A percentile compares a stretch with the other conserved stretches of the same genome.
These are phyloP conservation scores for Silene conica DNA, from an alignment of 148 eudicot species.

Conservation along the genomic window DNA sequence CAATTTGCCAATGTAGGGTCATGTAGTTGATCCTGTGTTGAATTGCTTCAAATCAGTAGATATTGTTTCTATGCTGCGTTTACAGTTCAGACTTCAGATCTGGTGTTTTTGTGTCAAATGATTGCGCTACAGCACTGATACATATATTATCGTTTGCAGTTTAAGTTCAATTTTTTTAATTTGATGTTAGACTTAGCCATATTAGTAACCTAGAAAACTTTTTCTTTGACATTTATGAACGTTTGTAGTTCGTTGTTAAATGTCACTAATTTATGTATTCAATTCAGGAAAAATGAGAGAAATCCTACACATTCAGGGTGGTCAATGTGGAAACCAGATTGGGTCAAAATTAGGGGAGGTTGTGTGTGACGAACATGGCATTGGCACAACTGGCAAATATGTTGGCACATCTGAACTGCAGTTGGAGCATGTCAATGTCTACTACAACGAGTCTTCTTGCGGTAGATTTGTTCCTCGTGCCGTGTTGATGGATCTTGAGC, in stretches of 20 bases:
- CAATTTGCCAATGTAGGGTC: too few relatives aligned
- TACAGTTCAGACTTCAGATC: too few relatives aligned
- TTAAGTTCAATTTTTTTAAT: too few relatives aligned
- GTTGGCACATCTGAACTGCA: slow-evolving; percentile 69
- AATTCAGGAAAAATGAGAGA: slow-evolving; percentile 67
- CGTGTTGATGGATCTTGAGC: slow-evolving; percentile 84
- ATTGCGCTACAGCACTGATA: too few relatives aligned
- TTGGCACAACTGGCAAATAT: slow-evolving; percentile 66
- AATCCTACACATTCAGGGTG: slow-evolving; percentile 84
- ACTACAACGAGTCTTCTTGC: slow-evolving; percentile 78
- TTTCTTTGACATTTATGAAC: too few relatives aligned
- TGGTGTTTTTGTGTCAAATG: background rate
- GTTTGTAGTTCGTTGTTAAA: too few relatives aligned
- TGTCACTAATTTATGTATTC: slow-evolving; percentile 9
- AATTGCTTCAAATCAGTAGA: too few relatives aligned
- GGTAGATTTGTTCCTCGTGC: slow-evolving; percentile 89
- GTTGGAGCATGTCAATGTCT: slow-evolving; percentile 70
- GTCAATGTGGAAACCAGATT: slow-evolving; percentile 87
- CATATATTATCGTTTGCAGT: too few relatives aligned
- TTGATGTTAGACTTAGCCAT: too few relatives aligned
- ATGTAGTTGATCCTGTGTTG: too few relatives aligned
- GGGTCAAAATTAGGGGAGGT: slow-evolving; percentile 85
- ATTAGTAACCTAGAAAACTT: too few relatives aligned
- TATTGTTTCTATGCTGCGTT: too few relatives aligned
- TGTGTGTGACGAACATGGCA: slow-evolving; percentile 82